Evolutionary conservation across 2,329 filamentous ascomycete species (phyloP).

Genomic region (Teratosphaeria nubilosa): DNA sequence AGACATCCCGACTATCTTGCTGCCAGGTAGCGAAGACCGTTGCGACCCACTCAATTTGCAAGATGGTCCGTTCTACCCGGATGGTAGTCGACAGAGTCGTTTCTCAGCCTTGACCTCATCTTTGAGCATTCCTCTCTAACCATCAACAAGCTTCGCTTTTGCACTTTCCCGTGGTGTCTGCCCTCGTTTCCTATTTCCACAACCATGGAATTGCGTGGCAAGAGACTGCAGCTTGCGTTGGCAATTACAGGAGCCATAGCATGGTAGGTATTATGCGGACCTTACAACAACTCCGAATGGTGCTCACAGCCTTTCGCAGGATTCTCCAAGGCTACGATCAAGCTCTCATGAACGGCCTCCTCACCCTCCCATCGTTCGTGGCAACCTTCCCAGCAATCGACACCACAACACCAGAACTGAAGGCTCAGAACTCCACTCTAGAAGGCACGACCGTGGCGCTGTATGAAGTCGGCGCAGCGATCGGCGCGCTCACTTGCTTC

Average conservation of each 20-base stretch:
- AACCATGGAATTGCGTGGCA: constrained; percentile 3
- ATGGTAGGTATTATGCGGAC: background rate
- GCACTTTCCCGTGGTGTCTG: background rate
- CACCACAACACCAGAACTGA: constrained; percentile 9
- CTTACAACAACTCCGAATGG: background rate
- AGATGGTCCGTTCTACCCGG: background rate
- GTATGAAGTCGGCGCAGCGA: constrained; percentile 20
- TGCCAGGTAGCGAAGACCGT: too few relatives aligned
- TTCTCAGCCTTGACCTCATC: background rate
- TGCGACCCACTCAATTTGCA: too few relatives aligned
- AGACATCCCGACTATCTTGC: too few relatives aligned
- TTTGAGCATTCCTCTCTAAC: too few relatives aligned
- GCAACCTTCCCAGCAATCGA: constrained; percentile 32
- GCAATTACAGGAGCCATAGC: constrained; percentile 1
- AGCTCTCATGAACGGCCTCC: constrained; percentile 34
- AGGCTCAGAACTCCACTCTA: constrained; percentile 12
- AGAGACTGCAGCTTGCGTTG: constrained; percentile 1
- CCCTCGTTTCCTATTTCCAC: background rate
- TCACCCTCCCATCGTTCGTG: constrained; percentile 31
- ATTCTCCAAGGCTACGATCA: constrained; percentile 10
- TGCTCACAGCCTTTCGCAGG: background rate
- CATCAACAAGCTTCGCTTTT: background rate
- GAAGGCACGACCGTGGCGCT: constrained; percentile 28
- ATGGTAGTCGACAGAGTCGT: background rate
- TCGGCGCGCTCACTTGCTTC: constrained; percentile 45